Conservation (phyloP, 2,329 filamentous ascomycete genomes). For the Aspergillus sojae region DNA sequence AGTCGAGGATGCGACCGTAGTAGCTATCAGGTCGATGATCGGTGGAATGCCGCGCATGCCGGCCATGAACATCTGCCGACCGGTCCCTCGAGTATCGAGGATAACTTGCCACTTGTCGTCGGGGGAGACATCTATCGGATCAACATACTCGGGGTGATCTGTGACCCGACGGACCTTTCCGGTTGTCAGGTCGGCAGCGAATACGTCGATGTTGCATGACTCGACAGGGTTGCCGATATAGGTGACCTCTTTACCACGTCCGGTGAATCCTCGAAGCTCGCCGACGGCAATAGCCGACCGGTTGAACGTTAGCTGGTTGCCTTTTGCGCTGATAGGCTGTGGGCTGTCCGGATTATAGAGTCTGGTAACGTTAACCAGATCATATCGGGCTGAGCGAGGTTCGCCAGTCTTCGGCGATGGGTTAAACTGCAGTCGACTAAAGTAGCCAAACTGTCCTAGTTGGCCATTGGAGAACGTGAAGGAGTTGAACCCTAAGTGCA, state of each 20-base stretch:
- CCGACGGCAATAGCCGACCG: slow-evolving; percentile 40
- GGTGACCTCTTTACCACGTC: slow-evolving; percentile 44
- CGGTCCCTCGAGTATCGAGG: slow-evolving; percentile 48
- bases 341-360: slow-evolving; percentile 31
- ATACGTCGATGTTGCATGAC: slow-evolving; percentile 51
- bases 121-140: slow-evolving; percentile 47
- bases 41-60: slow-evolving; percentile 48
- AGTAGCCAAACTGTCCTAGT: slow-evolving; percentile 35
- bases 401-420: slow-evolving; percentile 31
- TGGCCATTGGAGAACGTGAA: slow-evolving; percentile 31
- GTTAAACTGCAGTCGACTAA: slow-evolving; percentile 48
- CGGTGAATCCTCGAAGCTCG: slow-evolving; percentile 51
- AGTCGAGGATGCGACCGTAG: slow-evolving; percentile 40
- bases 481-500: slow-evolving; percentile 48
- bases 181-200: slow-evolving; percentile 44
- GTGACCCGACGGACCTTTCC: slow-evolving; percentile 48
- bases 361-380: slow-evolving; percentile 43
- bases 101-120: slow-evolving; percentile 49
- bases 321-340: slow-evolving; percentile 25
- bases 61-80: slow-evolving; percentile 47
- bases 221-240: slow-evolving; percentile 47
- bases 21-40: slow-evolving; percentile 42
- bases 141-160: slow-evolving; percentile 48
- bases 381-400: slow-evolving; percentile 40
- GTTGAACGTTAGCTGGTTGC: slow-evolving; percentile 34